These are phyloP conservation scores for Cercospora janseana DNA, from an alignment of 2,329 filamentous ascomycete genomes.

Conservation along the genomic window DNA sequence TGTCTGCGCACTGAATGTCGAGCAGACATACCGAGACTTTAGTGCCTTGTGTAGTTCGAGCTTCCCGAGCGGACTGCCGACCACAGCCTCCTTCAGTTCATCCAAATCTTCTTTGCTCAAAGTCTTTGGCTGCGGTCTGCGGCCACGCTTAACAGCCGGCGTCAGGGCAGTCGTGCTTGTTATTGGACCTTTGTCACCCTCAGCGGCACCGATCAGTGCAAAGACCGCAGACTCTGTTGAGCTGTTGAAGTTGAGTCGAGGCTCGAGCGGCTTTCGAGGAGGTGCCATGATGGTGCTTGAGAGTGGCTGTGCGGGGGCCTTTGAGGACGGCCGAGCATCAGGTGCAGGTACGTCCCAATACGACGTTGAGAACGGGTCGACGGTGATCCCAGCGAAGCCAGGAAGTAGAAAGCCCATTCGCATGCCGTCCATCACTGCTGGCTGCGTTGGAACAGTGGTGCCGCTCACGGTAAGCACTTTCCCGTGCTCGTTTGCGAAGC, in stretches of 20 bases:
- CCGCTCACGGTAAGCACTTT: conserved; percentile 46
- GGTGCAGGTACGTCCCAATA: conserved; percentile 66
- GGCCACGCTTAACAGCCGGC: conserved; percentile 34
- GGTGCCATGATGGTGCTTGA: conserved; percentile 37
- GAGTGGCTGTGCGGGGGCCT: conserved; percentile 24
- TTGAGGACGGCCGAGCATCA: conserved; percentile 23
- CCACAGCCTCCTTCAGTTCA: conserved; percentile 68
- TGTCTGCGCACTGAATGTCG: background rate
- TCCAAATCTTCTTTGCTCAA: conserved; percentile 61
- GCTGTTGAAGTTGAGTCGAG: conserved; percentile 37
- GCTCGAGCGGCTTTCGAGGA: conserved; percentile 44
- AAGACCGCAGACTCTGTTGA: conserved; percentile 20
- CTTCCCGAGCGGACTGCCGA: conserved; percentile 71
- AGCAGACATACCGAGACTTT: conserved; percentile 61
- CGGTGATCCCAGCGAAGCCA: conserved; percentile 49
- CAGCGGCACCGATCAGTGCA: conserved; percentile 32
- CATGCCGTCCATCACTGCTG: conserved; percentile 39
- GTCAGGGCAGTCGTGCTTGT: conserved; percentile 30
- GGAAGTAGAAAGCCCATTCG: conserved; percentile 34
- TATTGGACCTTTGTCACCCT: conserved; percentile 38
- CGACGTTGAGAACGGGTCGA: conserved; percentile 78
- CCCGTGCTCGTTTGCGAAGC: conserved; percentile 68
- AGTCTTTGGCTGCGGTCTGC: conserved; percentile 42
- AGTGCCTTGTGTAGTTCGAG: conserved; percentile 70
- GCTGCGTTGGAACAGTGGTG: conserved; percentile 39